Percentiles rank a stretch among this genome's conserved stretches.
Conservation (phyloP, 257 asterid genomes). For the Euphrasia confusa region DNA sequence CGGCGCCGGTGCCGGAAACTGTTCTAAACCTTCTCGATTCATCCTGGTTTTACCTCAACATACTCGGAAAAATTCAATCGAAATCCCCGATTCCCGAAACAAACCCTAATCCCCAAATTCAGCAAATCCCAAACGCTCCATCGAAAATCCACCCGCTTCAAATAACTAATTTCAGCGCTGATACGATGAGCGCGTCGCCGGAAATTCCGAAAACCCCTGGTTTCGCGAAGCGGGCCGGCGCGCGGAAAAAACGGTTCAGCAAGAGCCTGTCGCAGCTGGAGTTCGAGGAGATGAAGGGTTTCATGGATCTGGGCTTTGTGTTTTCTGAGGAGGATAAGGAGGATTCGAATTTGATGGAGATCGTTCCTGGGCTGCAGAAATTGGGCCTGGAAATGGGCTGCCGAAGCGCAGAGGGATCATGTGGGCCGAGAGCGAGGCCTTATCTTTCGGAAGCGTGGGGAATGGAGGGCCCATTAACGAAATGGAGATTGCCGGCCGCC, state of each 20-base stretch:
- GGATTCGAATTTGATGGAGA: conserved; percentile 41
- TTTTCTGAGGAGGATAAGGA: conserved; percentile 57
- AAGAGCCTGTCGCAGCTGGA: conserved; percentile 78
- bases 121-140: conserved; percentile 11
- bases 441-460: conserved; percentile 86
- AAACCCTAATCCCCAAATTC: neutral
- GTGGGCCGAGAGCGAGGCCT: conserved; percentile 43
- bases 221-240: conserved; percentile 1
- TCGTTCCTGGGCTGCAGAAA: conserved; percentile 70
- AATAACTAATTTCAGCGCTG: conserved; percentile 2
- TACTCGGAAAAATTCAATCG: conserved; percentile 14
- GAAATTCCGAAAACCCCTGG: neutral
- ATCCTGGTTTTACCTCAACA: conserved; percentile 44
- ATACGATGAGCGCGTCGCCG: conserved; percentile 19
- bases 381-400: conserved; percentile 27
- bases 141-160: conserved; percentile 38
- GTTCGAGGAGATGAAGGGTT: conserved; percentile 69
- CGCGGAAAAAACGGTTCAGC: conserved; percentile 21
- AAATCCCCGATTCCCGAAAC: conserved; percentile 1
- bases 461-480: conserved; percentile 24
- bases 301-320: conserved; percentile 73
- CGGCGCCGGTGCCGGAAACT: conserved; percentile 42
- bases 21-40: conserved; percentile 55
- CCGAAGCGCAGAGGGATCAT: neutral
- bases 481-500: conserved; percentile 44